Evolutionary conservation across 305 asterid genomes (phyloP).

Genomic region (Caryopteris hybrid): DNA sequence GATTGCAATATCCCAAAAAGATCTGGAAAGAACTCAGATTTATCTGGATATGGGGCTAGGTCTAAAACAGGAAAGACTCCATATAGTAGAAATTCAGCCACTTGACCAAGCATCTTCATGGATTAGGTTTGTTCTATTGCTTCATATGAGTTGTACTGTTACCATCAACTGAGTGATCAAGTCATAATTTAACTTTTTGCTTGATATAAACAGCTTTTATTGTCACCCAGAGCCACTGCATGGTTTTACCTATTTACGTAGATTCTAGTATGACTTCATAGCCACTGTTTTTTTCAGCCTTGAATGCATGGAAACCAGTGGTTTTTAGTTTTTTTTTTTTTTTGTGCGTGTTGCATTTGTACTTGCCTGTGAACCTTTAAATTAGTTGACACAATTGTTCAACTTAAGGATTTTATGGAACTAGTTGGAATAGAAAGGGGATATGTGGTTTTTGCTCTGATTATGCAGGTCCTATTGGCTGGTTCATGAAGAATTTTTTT

Average conservation of each 20-base stretch:
- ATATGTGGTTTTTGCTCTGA: neutral
- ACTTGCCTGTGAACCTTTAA: neutral
- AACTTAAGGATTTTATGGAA: neutral
- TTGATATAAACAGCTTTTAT: neutral
- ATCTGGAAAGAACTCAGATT: slow-evolving; percentile 18
- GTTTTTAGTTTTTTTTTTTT: neutral
- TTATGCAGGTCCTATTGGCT: neutral
- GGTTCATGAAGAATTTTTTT: neutral
- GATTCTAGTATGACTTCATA: neutral
- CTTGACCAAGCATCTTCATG: slow-evolving; percentile 14
- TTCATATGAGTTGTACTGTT: neutral
- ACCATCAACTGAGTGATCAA: neutral
- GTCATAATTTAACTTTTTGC: neutral
- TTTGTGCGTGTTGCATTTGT: neutral
- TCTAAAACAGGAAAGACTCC: slow-evolving; percentile 13
- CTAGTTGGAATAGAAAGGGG: neutral
- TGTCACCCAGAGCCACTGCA: neutral
- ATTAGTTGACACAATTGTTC: neutral
- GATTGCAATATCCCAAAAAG: slow-evolving; percentile 27
- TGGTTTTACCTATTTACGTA: neutral
- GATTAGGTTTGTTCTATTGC: slow-evolving; percentile 16
- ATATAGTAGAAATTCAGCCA: slow-evolving; percentile 21
- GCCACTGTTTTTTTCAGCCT: neutral
- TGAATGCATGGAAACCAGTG: neutral
- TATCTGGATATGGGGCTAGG: slow-evolving; percentile 16